Evolutionary conservation across 2,329 filamentous ascomycete genomes (phyloP).

Genomic region (Xylariaceae sp.): DNA sequence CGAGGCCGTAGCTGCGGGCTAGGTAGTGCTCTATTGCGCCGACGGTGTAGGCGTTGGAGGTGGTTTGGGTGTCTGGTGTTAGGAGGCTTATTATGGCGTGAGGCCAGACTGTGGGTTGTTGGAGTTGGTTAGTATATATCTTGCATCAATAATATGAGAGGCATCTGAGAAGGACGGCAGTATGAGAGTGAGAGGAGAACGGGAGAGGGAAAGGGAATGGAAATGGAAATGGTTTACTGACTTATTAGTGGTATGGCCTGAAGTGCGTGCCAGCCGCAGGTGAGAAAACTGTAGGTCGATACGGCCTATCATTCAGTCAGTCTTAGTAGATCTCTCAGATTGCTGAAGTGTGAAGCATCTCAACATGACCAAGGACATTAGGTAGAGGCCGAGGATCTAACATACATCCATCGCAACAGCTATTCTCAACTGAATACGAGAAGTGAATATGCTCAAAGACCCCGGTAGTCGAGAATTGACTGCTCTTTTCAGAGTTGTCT

Average conservation of each 20-base stretch:
- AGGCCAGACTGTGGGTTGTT: slow-evolving; percentile 8
- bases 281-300: slow-evolving; percentile 48
- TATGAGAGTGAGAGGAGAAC: neutral
- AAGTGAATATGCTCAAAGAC: too few species aligned
- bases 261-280: slow-evolving; percentile 47
- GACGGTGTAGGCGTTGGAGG: neutral
- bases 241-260: slow-evolving; percentile 45
- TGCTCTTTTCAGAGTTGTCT: too few species aligned
- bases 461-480: too few species aligned
- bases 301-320: slow-evolving; percentile 40
- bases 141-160: neutral
- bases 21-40: slow-evolving; percentile 68
- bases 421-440: too few species aligned
- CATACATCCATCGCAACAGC: too few species aligned
- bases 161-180: neutral
- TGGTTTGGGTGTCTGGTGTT: slow-evolving; percentile 8
- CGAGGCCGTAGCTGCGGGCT: slow-evolving; percentile 64
- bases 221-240: neutral
- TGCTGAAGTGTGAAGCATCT: too few species aligned
- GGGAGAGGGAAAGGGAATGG: neutral
- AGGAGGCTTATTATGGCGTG: slow-evolving; percentile 40
- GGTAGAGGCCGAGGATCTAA: too few species aligned
- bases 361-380: too few species aligned
- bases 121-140: too few species aligned
- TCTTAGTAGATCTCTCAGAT: too few species aligned